Conservation (phyloP, 108 stramenopile genomes). For the Chaetoceros muelleri region DNA sequence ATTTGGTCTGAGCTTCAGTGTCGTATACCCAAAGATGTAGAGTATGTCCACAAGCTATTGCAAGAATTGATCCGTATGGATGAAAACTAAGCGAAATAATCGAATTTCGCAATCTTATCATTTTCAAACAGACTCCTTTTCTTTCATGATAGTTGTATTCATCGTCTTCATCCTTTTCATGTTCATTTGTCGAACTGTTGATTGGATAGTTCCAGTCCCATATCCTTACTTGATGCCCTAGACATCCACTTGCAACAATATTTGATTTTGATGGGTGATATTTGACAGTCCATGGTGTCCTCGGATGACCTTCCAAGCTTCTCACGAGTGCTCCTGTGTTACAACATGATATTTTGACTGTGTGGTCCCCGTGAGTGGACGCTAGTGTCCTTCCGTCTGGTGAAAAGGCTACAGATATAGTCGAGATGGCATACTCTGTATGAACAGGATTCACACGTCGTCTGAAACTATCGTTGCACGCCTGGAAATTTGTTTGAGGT, state of each 20-base stretch:
- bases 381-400: conserved; percentile 75
- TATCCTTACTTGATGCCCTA: conserved; percentile 91
- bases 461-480: conserved; percentile 6
- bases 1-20: not conserved
- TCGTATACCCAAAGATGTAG: conserved; percentile 92
- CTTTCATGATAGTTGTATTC: conserved; percentile 32
- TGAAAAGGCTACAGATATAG: conserved; percentile 75
- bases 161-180: conserved; percentile 19
- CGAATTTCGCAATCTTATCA: conserved; percentile 76
- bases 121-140: conserved; percentile 47
- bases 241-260: conserved; percentile 88
- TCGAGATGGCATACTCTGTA: conserved; percentile 32
- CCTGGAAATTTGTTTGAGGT: conserved; percentile 6
- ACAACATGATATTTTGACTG: conserved; percentile 89
- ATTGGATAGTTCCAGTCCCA: conserved; percentile 74
- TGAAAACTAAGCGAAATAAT: conserved; percentile 95
- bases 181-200: not conserved
- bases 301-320: conserved; percentile 84
- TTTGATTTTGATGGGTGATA: conserved; percentile 78
- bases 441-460: conserved; percentile 6
- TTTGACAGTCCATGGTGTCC: conserved; percentile 98
- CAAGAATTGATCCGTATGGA: conserved; percentile 77
- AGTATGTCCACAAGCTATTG: conserved; percentile 79
- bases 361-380: conserved; percentile 98
- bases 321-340: conserved; percentile 49